phyloP scores from a whole-genome alignment of 2,329 filamentous ascomycete genomes.

The Alternaria infectoria region DNA sequence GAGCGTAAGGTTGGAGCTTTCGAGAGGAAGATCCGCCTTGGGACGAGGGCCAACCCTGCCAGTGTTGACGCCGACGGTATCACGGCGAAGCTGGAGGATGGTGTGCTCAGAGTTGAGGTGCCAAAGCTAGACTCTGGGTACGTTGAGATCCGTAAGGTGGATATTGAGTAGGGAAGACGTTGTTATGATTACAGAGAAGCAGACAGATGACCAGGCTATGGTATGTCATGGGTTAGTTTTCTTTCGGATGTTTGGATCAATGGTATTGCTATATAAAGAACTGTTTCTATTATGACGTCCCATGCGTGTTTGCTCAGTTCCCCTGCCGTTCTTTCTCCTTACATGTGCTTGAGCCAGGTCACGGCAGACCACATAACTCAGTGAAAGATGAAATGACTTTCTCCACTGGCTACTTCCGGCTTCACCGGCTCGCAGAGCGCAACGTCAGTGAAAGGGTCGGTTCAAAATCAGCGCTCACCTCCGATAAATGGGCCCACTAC shows the following conservation, averaged over 20 bases:
- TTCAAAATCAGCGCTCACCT: background rate
- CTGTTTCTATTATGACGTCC: background rate
- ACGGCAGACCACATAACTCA: background rate
- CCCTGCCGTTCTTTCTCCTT: background rate
- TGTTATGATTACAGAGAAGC: background rate
- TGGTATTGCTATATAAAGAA: background rate
- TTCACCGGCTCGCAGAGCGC: background rate
- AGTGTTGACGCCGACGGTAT: constrained; percentile 72
- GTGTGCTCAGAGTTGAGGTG: constrained; percentile 76
- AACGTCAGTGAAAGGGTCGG: background rate
- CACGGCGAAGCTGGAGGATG: constrained; percentile 78
- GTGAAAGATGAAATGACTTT: background rate
- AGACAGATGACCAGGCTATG: background rate
- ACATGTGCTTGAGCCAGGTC: background rate
- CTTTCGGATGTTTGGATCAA: background rate
- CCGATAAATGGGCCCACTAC: background rate
- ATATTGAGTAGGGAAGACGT: constrained; percentile 51
- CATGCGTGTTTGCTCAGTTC: background rate
- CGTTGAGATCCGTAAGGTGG: constrained; percentile 60
- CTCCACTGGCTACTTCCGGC: accelerated
- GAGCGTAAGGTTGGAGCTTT: constrained; percentile 79
- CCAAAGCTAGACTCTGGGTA: constrained; percentile 72
- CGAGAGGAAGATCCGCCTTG: constrained; percentile 71
- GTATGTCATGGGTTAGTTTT: background rate
- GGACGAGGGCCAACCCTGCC: constrained; percentile 60